A percentile compares a stretch with the other conserved stretches of the same genome.
phyloP scores from a whole-genome alignment of 2,329 filamentous ascomycete genomes.

The Bertia moriformis region DNA sequence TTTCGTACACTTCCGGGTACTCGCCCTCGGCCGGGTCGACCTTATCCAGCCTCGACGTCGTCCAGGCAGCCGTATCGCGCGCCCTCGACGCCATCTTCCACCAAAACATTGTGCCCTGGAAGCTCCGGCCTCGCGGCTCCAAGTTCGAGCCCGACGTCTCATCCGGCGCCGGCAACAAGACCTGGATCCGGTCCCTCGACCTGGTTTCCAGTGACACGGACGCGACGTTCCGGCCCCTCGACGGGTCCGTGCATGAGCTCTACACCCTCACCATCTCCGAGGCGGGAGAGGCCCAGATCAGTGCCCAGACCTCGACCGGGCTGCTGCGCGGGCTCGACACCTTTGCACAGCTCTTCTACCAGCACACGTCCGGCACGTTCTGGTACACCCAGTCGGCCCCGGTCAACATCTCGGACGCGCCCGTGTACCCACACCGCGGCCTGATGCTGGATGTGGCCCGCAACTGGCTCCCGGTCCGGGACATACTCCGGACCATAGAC shows the following conservation, averaged over 20 bases:
- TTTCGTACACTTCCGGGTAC: conserved; percentile 30
- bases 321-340: conserved; percentile 61
- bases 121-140: conserved; percentile 42
- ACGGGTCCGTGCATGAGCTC: conserved; percentile 58
- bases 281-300: conserved; percentile 45
- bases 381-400: conserved; percentile 62
- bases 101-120: conserved; percentile 64
- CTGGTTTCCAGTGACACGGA: conserved; percentile 37
- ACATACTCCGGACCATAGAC: conserved; percentile 65
- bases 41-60: conserved; percentile 34
- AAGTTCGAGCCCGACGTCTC: conserved; percentile 45
- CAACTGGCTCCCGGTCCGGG: conserved; percentile 51
- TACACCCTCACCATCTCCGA: conserved; percentile 51
- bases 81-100: conserved; percentile 50
- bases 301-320: conserved; percentile 52
- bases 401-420: conserved; percentile 56
- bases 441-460: conserved; percentile 67
- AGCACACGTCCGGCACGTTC: conserved; percentile 39
- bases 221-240: conserved; percentile 42
- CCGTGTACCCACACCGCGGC: conserved; percentile 64
- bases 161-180: conserved; percentile 23
- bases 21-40: conserved; percentile 18
- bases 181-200: conserved; percentile 39
- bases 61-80: conserved; percentile 40
- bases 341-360: conserved; percentile 67